Conservation (phyloP, 352 stramenopile species). For the Phytopythium sindhum region DNA sequence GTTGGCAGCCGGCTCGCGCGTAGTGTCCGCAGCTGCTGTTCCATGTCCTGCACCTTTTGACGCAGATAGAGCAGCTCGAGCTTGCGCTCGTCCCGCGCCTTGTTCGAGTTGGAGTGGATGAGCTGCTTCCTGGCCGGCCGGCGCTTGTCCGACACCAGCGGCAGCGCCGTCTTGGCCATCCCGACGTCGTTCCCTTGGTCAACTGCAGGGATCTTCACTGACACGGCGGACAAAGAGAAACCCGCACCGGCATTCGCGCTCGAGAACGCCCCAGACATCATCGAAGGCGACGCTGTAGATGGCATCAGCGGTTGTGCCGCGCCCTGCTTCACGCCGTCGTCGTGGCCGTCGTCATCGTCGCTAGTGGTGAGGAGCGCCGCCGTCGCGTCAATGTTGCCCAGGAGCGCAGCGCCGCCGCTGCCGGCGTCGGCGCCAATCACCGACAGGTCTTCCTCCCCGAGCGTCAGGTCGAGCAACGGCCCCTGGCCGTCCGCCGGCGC, state of each 20-base stretch:
- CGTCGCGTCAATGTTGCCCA: neutral
- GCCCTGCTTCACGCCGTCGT: neutral
- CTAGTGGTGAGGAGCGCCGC: neutral
- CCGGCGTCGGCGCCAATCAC: neutral
- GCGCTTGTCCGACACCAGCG: constrained; percentile 7
- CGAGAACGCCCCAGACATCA: no score
- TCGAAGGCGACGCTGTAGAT: neutral
- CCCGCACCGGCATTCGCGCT: no score
- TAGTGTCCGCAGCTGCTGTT: constrained; percentile 28
- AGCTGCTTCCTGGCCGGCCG: constrained; percentile 23
- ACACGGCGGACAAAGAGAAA: no score
- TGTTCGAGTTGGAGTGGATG: constrained; percentile 40
- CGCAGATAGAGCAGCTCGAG: constrained; percentile 39
- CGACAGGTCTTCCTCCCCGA: neutral
- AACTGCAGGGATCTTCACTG: neutral
- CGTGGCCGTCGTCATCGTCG: neutral
- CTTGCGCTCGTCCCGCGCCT: constrained; percentile 37
- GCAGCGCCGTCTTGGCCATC: constrained; percentile 7
- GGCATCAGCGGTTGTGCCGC: neutral
- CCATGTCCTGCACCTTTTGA: constrained; percentile 35
- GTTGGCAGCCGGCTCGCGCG: constrained; percentile 14
- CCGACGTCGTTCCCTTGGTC: neutral
- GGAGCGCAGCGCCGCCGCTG: neutral
- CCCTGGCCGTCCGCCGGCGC: neutral
- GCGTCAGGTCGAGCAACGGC: constrained; percentile 3